Base-by-base conservation (phyloP, 2,329 filamentous ascomycete species). In the Amesomyces nigricolor region DNA sequence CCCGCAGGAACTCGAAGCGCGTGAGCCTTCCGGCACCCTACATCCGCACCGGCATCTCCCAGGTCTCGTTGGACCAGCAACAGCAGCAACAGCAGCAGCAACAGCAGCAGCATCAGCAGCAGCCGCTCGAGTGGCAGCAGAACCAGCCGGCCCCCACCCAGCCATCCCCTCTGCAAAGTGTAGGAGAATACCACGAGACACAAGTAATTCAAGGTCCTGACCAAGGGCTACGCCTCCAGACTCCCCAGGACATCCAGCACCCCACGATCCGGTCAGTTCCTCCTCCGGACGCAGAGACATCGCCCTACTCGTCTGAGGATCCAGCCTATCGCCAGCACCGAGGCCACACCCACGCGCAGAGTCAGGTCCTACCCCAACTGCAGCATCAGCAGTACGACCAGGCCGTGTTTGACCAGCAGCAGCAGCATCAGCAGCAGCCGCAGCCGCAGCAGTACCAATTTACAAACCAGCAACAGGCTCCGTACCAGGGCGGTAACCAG, bases 1-100 rank as follows among this genome's bases (percentile, higher is more conserved):
- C 70, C 61, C 80, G 80, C 60, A 74, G 79, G 62, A 74, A 77
- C 32, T 85, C 82, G 44, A 83, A 81, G 72, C 75, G 80, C 64
- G 71, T 78, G 67, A 79, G 78, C 75, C 74, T 77, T 59, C 68
- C 68, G 54, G 63, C 66, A 56, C 68, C 67, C 50, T 71, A 66
- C 63, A 62, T 77, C 61, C 73, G 73, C 64, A 76, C 75, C 37
- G 71, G 68, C 59, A 63, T 70, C 56, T 70, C 70, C 42, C 72
- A 73, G 59, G 58, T 71, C 47, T 72, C 72, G 43, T 66, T 74
- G 52, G 68, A 70, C 8, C 64, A 68, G 58, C 68, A 68, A 52
- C 63, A 64, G 52, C 65, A 65, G 17, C 45, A 60, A 46, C 70
- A 72, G 53, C 72, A 69, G 71, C 66, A 26, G 22, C 22, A 68